These are phyloP conservation scores for Chlamydomonas sp. DNA, from an alignment of 139 green algal species.

Conservation along the genomic window DNA sequence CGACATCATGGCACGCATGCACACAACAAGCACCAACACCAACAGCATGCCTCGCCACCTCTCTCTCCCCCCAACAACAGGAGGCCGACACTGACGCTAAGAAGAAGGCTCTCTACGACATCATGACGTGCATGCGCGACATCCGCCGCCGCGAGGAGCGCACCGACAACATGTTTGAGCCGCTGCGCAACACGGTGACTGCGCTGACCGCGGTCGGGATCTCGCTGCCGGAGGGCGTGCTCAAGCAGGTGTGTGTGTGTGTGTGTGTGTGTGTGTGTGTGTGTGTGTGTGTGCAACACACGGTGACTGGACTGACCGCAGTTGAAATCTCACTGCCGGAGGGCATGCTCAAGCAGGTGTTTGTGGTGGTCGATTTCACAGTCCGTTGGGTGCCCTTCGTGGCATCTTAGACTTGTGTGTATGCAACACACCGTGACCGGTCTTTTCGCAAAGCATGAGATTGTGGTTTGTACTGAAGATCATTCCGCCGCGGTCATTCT, in stretches of 20 bases:
- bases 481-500: too few relatives aligned
- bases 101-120: constrained; percentile 58
- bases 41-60: too few relatives aligned
- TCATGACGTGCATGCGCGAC: constrained; percentile 81
- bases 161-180: constrained; percentile 81
- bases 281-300: constrained; percentile 78
- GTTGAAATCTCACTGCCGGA: constrained; percentile 62
- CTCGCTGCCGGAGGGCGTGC: constrained; percentile 42
- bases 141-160: constrained; percentile 66
- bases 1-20: too few relatives aligned
- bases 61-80: constrained; percentile 21
- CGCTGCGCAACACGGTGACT: constrained; percentile 63
- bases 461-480: too few relatives aligned
- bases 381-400: too few relatives aligned
- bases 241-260: too few relatives aligned
- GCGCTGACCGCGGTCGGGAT: constrained; percentile 65
- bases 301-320: constrained; percentile 56
- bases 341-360: too few relatives aligned
- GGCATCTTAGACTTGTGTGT: too few relatives aligned
- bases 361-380: too few relatives aligned
- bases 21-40: too few relatives aligned
- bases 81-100: constrained; percentile 36
- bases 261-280: too few relatives aligned
- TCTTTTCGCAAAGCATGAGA: constrained; percentile 53
- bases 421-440: constrained; percentile 65